Conservation (phyloP, 208 protist species). For the Herpetomonas tarakana region DNA sequence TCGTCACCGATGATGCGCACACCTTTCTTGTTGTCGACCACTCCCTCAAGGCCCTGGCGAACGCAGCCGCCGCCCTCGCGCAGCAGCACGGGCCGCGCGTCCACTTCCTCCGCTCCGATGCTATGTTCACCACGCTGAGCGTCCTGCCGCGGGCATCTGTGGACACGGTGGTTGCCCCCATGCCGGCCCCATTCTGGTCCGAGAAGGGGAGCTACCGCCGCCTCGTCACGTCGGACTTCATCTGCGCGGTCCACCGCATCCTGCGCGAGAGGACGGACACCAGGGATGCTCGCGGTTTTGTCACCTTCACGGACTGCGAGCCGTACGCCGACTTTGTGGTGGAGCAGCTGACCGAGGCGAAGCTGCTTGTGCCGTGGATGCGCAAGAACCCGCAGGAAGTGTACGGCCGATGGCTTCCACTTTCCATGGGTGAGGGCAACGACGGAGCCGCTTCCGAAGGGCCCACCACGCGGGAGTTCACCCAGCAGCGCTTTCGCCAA, state of each 20-base stretch:
- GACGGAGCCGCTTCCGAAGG: too few species aligned
- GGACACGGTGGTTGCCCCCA: slow-evolving; percentile 67
- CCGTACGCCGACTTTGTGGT: slow-evolving; percentile 80
- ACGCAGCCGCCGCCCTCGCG: slow-evolving; percentile 30
- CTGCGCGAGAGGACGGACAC: slow-evolving; percentile 24
- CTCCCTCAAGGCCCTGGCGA: slow-evolving; percentile 44
- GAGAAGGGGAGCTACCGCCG: slow-evolving; percentile 60
- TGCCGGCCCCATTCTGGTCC: slow-evolving; percentile 73
- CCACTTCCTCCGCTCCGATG: slow-evolving; percentile 69
- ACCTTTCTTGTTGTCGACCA: slow-evolving; percentile 60
- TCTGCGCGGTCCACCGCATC: slow-evolving; percentile 49
- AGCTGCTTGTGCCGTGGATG: slow-evolving; percentile 74
- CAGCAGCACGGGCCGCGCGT: slow-evolving; percentile 27
- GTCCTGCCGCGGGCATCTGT: slow-evolving; percentile 34
- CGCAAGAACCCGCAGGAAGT: slow-evolving; percentile 56
- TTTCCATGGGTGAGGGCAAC: neutral
- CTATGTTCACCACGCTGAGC: slow-evolving; percentile 58
- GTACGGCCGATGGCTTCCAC: slow-evolving; percentile 42
- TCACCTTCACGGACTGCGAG: slow-evolving; percentile 73
- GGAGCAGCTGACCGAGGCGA: slow-evolving; percentile 78
- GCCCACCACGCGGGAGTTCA: slow-evolving; percentile 27
- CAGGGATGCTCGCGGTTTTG: slow-evolving; percentile 61
- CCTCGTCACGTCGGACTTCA: slow-evolving; percentile 64
- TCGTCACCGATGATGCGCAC: slow-evolving; percentile 25
- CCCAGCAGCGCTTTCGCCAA: slow-evolving; percentile 30